These are phyloP conservation scores for Vigna hirtella DNA, from an alignment of 306 rosid genomes.

Conservation along the genomic window DNA sequence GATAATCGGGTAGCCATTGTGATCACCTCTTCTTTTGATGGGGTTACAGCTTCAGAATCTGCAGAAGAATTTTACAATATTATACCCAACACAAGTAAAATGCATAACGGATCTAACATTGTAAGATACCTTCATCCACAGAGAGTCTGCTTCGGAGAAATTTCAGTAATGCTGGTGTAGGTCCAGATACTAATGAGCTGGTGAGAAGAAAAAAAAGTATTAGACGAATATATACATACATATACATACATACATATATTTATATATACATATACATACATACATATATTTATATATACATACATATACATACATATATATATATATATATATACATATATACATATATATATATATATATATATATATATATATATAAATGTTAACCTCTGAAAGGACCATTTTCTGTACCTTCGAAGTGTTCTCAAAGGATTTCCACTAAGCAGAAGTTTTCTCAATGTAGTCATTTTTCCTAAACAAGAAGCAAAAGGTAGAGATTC, in stretches of 20 bases:
- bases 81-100: slow-evolving; percentile 34
- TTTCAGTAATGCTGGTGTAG: slow-evolving; percentile 75
- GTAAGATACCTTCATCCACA: slow-evolving; percentile 69
- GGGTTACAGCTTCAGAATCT: slow-evolving; percentile 67
- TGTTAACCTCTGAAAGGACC: slow-evolving; percentile 26
- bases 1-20: slow-evolving; percentile 84
- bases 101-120: slow-evolving; percentile 18
- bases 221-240: background rate
- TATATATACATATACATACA: too few species aligned
- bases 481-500: slow-evolving; percentile 34
- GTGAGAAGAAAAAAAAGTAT: slow-evolving; percentile 36
- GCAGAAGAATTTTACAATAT: slow-evolving; percentile 42
- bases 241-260: too few species aligned
- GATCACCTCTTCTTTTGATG: slow-evolving; percentile 70
- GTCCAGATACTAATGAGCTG: slow-evolving; percentile 94
- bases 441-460: slow-evolving; percentile 86
- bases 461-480: slow-evolving; percentile 88
- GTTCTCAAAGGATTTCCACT: slow-evolving; percentile 84
- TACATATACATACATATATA: too few species aligned
- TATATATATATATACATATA: too few species aligned
- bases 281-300: fast-evolving
- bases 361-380: slow-evolving; percentile 10
- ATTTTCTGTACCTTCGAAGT: slow-evolving; percentile 75
- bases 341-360: too few species aligned
- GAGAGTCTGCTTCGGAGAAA: slow-evolving; percentile 88